A percentile compares a stretch with the other conserved stretches of the same genome.
phyloP scores from a whole-genome alignment of 2,329 filamentous ascomycete genomes.

The Plectosphaerella cucumerina region DNA sequence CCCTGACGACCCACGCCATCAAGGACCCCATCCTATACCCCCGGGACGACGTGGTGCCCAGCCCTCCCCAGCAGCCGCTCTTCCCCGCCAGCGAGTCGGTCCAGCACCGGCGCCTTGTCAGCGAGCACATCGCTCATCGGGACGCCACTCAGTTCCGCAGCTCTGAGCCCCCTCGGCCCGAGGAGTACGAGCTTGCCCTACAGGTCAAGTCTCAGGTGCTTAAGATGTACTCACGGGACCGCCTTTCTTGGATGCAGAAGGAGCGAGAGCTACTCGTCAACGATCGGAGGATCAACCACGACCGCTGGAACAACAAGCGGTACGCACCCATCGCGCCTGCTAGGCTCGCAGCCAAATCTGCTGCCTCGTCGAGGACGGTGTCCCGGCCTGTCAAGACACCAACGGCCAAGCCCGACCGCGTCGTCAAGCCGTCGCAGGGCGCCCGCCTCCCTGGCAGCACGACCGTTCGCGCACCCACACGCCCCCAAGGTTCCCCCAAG shows the following conservation, averaged over 20 bases:
- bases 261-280: slow-evolving; percentile 47
- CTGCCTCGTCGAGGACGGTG: slow-evolving; percentile 19
- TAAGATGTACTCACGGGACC: slow-evolving; percentile 39
- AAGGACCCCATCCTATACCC: slow-evolving; percentile 59
- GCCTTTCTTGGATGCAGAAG: slow-evolving; percentile 41
- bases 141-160: slow-evolving; percentile 35
- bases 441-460: slow-evolving; percentile 3
- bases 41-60: slow-evolving; percentile 33
- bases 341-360: slow-evolving; percentile 26
- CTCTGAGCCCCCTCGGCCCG: slow-evolving; percentile 41
- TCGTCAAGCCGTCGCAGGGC: slow-evolving; percentile 21
- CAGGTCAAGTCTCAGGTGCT: slow-evolving; percentile 50
- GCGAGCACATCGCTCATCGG: slow-evolving; percentile 44
- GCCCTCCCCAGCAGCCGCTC: slow-evolving; percentile 43
- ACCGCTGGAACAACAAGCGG: slow-evolving; percentile 24
- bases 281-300: slow-evolving; percentile 34
- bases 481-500: slow-evolving; percentile 2
- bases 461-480: slow-evolving; percentile 20
- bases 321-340: slow-evolving; percentile 36
- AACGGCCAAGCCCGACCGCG: slow-evolving; percentile 25
- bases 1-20: slow-evolving; percentile 21
- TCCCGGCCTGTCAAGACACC: slow-evolving; percentile 7
- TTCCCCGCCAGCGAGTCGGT: slow-evolving; percentile 40
- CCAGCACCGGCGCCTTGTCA: slow-evolving; percentile 41
- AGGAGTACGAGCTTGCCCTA: slow-evolving; percentile 51